A percentile compares a stretch with the other conserved stretches of the same genome.
These are phyloP conservation scores for Vigna radiata DNA, from an alignment of 306 rosid species.

Conservation along the genomic window DNA sequence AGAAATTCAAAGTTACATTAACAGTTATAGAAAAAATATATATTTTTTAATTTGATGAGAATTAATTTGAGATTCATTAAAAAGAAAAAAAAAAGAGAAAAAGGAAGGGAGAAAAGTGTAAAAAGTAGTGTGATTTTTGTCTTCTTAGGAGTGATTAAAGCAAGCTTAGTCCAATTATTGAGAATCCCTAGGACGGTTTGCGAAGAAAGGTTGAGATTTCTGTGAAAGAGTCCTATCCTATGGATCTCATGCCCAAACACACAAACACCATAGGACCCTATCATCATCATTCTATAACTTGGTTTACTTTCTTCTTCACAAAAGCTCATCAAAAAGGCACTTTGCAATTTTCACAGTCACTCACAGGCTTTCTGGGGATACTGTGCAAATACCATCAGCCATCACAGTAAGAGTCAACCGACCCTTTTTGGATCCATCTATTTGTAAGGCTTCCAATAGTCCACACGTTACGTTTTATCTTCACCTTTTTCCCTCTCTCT, in stretches of 20 bases:
- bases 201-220: background rate
- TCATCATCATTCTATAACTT: constrained; percentile 36
- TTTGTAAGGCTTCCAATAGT: constrained; percentile 90
- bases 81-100: background rate
- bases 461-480: constrained; percentile 84
- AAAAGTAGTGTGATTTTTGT: constrained; percentile 12
- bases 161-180: constrained; percentile 12
- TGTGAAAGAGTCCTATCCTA: constrained; percentile 21
- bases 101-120: background rate
- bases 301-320: constrained; percentile 40
- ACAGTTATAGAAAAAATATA: too few species aligned
- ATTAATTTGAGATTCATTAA: too few species aligned
- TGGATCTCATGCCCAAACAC: constrained; percentile 43
- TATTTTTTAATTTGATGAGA: too few species aligned
- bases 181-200: constrained; percentile 25
- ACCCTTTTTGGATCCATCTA: constrained; percentile 76
- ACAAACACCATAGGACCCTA: background rate
- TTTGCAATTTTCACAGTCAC: constrained; percentile 51
- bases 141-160: background rate
- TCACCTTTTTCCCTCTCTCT: background rate
- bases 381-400: constrained; percentile 5
- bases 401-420: constrained; percentile 78
- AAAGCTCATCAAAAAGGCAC: constrained; percentile 52
- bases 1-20: too few species aligned
- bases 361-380: constrained; percentile 52